Base-by-base conservation (phyloP, 148 eudicot genomes). In the Rhododendron mucronatum region DNA sequence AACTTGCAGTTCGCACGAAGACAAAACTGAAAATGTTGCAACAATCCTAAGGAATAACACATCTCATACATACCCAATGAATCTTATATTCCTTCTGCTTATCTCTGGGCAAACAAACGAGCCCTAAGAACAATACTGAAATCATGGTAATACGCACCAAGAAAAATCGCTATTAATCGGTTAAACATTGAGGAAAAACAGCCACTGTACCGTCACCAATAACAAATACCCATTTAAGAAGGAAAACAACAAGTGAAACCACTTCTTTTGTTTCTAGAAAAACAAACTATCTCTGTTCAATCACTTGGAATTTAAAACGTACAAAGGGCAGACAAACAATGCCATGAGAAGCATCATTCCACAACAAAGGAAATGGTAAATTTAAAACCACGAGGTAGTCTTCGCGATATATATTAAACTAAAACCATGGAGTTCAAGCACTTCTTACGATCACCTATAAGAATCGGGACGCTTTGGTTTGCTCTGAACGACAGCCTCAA, bases 381-480 rank as follows among this genome's bases (percentile, higher is more conserved):
- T 16, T 14, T 33, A 74, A 35, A 74, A 35, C 78, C 78, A 16
- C 7, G 4, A 15, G 33, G 75, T 69, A 69, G 37, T 77, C 80
- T 8, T 41, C 4, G 45, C 28, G 15, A 47, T 47, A 47, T 47
- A 51, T n/a, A 80, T 50, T 48, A n/a, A 23, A 23, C 30, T 21
- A 51, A 71, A 1, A 3, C 53, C 15, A 78, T 14, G 30, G 26
- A 12, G 47, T n/a, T 45, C 53, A 78, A 7, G 12, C 16, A n/a
- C 78, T 26, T 82, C 30, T 18, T 20, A 15, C 5, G 35, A 83
- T 93, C 86, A 94, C 84, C 98, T 88, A 80, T 94, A 94, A 5
- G 96, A 92, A 69, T 95, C 98, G 5, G 93, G 93, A 15, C 96
- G 93, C 87, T 94, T 95, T 21, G 98, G 98, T 86, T 94, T 95